phyloP scores from a whole-genome alignment of 2,329 filamentous ascomycete genomes.

The Cercospora janseana region DNA sequence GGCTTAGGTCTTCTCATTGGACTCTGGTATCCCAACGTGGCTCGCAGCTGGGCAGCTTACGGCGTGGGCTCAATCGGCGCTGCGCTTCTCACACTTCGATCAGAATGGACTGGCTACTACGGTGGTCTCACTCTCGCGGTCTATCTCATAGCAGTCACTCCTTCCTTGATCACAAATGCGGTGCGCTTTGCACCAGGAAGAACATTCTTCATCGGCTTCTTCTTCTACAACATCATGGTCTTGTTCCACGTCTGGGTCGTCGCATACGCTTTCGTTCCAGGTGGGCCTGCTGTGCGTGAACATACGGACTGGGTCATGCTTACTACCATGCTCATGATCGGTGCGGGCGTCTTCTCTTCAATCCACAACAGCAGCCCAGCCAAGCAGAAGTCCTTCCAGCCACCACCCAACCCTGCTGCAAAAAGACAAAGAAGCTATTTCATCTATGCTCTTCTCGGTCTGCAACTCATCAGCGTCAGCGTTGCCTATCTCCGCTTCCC shows the following conservation, averaged over 20 bases:
- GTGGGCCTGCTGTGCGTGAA: conserved; percentile 86
- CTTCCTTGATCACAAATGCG: conserved; percentile 72
- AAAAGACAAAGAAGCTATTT: conserved; percentile 64
- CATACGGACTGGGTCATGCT: conserved; percentile 95
- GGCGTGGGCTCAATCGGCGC: conserved; percentile 77
- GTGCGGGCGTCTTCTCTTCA: conserved; percentile 75
- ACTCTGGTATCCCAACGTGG: conserved; percentile 67
- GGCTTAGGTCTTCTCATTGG: conserved; percentile 73
- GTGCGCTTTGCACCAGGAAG: conserved; percentile 71
- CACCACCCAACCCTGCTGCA: conserved; percentile 46
- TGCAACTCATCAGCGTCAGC: conserved; percentile 77
- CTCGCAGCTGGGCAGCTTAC: conserved; percentile 76
- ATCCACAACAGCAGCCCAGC: conserved; percentile 47
- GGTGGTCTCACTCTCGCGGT: conserved; percentile 72
- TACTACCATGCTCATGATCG: conserved; percentile 78
- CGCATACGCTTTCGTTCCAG: conserved; percentile 95
- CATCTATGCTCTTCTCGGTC: conserved; percentile 66
- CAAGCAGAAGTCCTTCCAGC: conserved; percentile 40
- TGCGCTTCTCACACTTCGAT: conserved; percentile 69
- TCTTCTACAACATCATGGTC: conserved; percentile 89
- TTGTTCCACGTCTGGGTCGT: conserved; percentile 99
- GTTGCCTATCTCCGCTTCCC: conserved; percentile 90
- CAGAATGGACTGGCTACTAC: conserved; percentile 86
- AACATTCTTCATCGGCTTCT: conserved; percentile 84
- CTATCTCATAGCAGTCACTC: conserved; percentile 78